Base-by-base conservation (phyloP, 805 yeast genomes). In the Monosporozyma solicola region DNA sequence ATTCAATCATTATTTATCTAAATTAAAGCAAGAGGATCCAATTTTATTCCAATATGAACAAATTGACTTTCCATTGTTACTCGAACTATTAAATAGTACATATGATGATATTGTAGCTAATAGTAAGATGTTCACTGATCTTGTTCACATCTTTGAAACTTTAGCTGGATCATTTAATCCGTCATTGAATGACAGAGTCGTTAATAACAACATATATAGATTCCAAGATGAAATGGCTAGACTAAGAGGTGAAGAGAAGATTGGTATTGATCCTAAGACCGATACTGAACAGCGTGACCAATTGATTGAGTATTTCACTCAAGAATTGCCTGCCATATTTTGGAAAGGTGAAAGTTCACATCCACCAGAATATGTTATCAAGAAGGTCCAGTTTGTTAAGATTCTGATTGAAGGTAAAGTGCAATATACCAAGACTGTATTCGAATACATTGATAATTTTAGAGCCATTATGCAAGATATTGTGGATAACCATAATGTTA, bases 141-240 rank as follows among this genome's bases (percentile, higher is more conserved):
- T 72, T 44, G 41, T 54, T 5, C 24, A 56, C 2, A 74, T 85
- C 16, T 63, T 88, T 49, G 66, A 68, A 2, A 68, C 69, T 5
- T 72, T 91, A 69, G 66, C 74, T 8, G 62, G 72, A 2, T 77
- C 78, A n/a, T 90, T 86, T 68, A 87, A 89, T 60, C 87, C 86
- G 48, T 85, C 89, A 61, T 80, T 89, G 70, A 89, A 91, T 64
- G 97, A 91, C 68, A 80, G 82, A 7, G 95, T 91, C 0, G 97
- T 91, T 20, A 88, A 88, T 65, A 77, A 74, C 22, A 83, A 91
- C 1, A 83, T 89, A 16, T 72, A 77, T 20, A 71, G 72, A 11
- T 85, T 64, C 62, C 74, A 74, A 35, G 76, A 79, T 47, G 74
- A 56, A 27, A 51, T 68, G 44, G 65, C 64, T 32, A 53, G 59